These are phyloP conservation scores for Chara braunii DNA, from an alignment of 139 green algal species.

Conservation along the genomic window DNA sequence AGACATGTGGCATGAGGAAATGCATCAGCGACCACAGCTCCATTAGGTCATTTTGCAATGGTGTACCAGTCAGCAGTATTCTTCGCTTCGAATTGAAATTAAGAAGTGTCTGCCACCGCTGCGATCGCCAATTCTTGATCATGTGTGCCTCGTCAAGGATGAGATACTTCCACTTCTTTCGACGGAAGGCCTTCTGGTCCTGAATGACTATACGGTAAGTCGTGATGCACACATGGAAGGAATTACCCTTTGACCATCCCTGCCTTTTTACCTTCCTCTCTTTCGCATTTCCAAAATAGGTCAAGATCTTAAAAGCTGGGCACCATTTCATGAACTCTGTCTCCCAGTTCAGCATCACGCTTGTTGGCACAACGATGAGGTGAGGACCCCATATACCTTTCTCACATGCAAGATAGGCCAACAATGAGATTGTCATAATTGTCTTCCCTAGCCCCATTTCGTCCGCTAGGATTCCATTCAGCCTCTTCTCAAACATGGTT, in stretches of 20 bases:
- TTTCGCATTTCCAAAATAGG: slow-evolving; percentile 80
- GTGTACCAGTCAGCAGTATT: slow-evolving; percentile 91
- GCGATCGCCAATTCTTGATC: slow-evolving; percentile 99
- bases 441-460: slow-evolving; percentile 95
- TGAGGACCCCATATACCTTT: slow-evolving; percentile 77
- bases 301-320: slow-evolving; percentile 97
- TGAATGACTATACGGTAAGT: slow-evolving; percentile 90
- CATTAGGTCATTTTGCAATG: slow-evolving; percentile 97
- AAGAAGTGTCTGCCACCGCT: slow-evolving; percentile 95
- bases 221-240: slow-evolving; percentile 99
- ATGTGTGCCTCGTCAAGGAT: slow-evolving; percentile 99
- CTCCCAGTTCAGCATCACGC: slow-evolving; percentile 99
- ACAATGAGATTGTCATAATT: slow-evolving; percentile 86
- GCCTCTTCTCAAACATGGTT: slow-evolving; percentile 74
- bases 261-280: slow-evolving; percentile 88
- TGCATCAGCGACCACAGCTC: slow-evolving; percentile 97
- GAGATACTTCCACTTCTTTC: slow-evolving; percentile 97
- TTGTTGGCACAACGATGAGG: slow-evolving; percentile 80
- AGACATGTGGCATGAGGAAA: slow-evolving; percentile 91
- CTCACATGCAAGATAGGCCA: slow-evolving; percentile 84
- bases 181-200: slow-evolving; percentile 86
- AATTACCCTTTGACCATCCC: slow-evolving; percentile 93
- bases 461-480: slow-evolving; percentile 92
- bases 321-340: slow-evolving; percentile 99
- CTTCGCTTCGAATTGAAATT: slow-evolving; percentile 90